Base-by-base conservation (phyloP, 805 yeast genomes). In the Wickerhamiella kurtzmanii region DNA sequence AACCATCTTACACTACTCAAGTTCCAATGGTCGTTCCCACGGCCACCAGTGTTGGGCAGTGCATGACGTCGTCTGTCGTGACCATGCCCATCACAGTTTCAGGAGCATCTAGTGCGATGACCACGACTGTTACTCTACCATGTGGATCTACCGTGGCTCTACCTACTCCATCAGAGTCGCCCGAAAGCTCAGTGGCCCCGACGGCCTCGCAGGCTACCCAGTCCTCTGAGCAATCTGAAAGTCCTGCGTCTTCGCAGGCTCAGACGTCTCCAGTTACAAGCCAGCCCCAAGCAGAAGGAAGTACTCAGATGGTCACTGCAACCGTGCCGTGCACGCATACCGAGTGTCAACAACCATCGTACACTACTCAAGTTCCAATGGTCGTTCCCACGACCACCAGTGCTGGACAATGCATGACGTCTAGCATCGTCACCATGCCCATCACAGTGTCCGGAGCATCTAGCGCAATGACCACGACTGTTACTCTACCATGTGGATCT, bases 351-450 rank as follows among this genome's bases (percentile, higher is more conserved):
- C 9, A 22, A 5, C 16, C 45, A 4, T 16, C 25, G 11, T 35
- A 35, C 44, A 42, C 46, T 8, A 45, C 51, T 4, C 37, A 35
- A 3, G 21, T 48, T 3, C 28, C 49, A 3, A 18, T 48, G 18
- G 20, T 4, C 4, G 41, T 48, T 2, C 51, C 48, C 4, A 43
- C 49, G 2, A 22, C 45, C 4, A 40, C 47, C 11, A 15, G 22
- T 3, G 13, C 45, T 35, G 46, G 42, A 19, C 50, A 49, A 39
- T 44, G 46, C 35, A 44, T 44, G 48, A 44, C 45, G 3, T 22
- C 45, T 8, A 40, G 45, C 3, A 35, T 38, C 1, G 21, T 35
- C 37, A 42, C 35, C 4, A 37, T 46, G 2, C 22, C 28, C 1
- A 43, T 50, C n/a, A 36, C 22, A 2, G 32, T 45, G 15, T 39